Base-by-base conservation (phyloP, 2,329 filamentous ascomycete species). In the Albophoma yamanashiensis region DNA sequence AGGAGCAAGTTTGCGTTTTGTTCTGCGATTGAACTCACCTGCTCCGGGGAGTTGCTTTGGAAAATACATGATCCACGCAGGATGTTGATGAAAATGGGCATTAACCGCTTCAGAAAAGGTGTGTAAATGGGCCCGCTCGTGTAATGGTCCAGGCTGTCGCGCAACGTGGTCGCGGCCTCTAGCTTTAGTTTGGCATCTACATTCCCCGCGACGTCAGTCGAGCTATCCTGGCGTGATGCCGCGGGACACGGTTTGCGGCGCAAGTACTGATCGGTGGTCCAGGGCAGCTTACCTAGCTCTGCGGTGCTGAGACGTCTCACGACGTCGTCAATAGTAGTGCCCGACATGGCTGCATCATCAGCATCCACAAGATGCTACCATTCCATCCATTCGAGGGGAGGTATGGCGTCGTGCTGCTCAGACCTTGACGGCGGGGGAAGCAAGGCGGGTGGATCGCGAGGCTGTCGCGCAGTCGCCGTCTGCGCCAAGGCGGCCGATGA, bases 81-180 rank as follows among this genome's bases (percentile, higher is more conserved):
- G 59, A 96, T 90, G 72, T 83, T 86, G 71, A 94, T 84, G 76
- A 97, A 94, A 40, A 96, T 85, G 45, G 94, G 94, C 78, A 97
- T 89, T 68, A 97, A 81, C 75, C 90, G 90, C 70, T 90, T 85
- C 62, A 99, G 81, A 72, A 99, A 97, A 57, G 83, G 80, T 36
- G 84, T 76, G 73, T 97, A 99, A 67, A 86, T 86, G 59, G 83
- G 81, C 58, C 89, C 87, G 68, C 84, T 85, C 59, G 89, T 91
- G 78, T 94, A 96, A 69, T 91, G 83, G 65, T 99, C 95, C 66
- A 97, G 87, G 68, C 84, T 91, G 76, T 99, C 95, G 71, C 94
- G 91, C 68, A 99, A 81, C 65, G 92, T 89, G 58, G 88, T 86
- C 63, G 93, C 91, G 64, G 92, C 86, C 68, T 91, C 90, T 63